Evolutionary conservation across 805 yeast species (phyloP), one percentile per base, ranked within the genome.

Genomic region (Myxozyma lipomycoides): DNA sequence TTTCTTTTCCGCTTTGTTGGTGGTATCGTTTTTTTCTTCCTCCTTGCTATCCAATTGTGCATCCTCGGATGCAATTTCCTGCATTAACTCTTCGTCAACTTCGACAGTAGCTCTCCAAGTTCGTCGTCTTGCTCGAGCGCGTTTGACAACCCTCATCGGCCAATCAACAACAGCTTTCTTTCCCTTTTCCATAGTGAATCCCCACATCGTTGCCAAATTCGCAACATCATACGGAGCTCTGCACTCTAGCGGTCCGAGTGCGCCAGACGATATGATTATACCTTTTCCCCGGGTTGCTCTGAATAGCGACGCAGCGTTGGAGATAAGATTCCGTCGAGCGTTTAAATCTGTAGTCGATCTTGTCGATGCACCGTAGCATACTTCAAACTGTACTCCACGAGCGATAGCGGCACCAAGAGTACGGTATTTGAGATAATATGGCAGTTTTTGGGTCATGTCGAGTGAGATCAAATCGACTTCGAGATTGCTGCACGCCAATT

Each of bases 241-340:
- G n/a, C 81, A 69, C 39, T 79, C 81, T 28, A 79, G 64, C 2
- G 68, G 60, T 25, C 69, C 64, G 2, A 61, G 51, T 0, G 93
- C 86, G 2, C 96, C 97, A 61, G 91, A 80, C 10, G 91, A 79
- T 3, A 88, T 73, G 1, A 93, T 74, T 17, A 93, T 63, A 0
- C 97, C 97, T 39, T 88, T 76, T 17, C 81, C 77, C 58, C 98
- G 74, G 0, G 95, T 78, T 10, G 95, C 87, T 56, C 98, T 70
- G 9, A 88, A 75, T 15, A 93, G 75, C 61, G 86, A 82, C 49
- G 85, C 74, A 1, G 82, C 78, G 64, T 88, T 90, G 30, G 82
- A 74, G 36, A 90, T 81, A 55, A 85, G 80, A 47, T 78, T 79
- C 37, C 82, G 74, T 55, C 91, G 74, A 18, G 74, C 65, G 46